Evolutionary conservation across 2,329 filamentous ascomycete species (phyloP).

Genomic region (Pseudogymnoascus sp.): DNA sequence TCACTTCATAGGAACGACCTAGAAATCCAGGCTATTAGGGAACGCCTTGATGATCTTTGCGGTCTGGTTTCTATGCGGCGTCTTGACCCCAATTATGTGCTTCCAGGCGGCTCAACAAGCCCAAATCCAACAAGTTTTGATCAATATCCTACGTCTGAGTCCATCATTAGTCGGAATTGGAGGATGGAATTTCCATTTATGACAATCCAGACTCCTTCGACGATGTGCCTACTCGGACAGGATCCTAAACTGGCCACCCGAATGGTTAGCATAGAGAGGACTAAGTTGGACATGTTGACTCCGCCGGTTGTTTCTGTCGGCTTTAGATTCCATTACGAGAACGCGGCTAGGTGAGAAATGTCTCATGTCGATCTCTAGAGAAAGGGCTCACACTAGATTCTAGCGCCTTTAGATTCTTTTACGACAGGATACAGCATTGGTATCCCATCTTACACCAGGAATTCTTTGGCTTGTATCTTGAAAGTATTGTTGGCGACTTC

Average conservation of each 20-base stretch:
- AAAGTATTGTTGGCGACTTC: conserved; percentile 18
- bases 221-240: conserved; percentile 13
- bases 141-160: conserved; percentile 14
- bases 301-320: neutral
- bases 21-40: conserved; percentile 10
- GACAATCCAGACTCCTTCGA: conserved; percentile 16
- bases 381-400: neutral
- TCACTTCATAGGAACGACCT: conserved; percentile 1
- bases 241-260: conserved; percentile 11
- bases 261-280: conserved; percentile 12
- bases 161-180: conserved; percentile 15
- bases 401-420: conserved; percentile 16
- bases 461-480: conserved; percentile 19
- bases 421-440: conserved; percentile 22
- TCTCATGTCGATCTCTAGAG: neutral
- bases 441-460: conserved; percentile 23
- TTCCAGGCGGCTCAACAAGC: neutral
- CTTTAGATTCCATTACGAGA: neutral
- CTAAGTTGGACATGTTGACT: conserved; percentile 5
- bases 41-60: conserved; percentile 10
- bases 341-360: neutral
- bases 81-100: neutral
- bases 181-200: conserved; percentile 15
- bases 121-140: neutral
- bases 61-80: conserved; percentile 8